Base-by-base conservation (phyloP, 2,329 filamentous ascomycete genomes). In the Fusarium robinianum region DNA sequence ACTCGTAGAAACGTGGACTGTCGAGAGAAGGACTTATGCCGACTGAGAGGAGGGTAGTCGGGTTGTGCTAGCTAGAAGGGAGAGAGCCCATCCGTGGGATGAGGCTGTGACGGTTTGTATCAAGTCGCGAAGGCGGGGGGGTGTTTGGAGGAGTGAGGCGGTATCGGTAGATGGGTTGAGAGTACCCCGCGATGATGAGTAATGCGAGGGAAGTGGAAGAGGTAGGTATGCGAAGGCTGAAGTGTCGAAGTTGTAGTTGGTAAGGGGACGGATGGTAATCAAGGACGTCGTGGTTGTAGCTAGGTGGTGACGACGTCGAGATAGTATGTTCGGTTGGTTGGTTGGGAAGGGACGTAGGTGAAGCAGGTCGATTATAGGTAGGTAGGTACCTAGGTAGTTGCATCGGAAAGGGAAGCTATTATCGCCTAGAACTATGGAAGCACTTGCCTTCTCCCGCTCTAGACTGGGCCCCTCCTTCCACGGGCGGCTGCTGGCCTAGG, bases 51-150 rank as follows among this genome's bases (percentile, higher is more conserved):
- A 26, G 41, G 52, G 40, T 37, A 16, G 23, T 34, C 31, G 43
- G 31, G 17, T 39, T 38, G 41, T 35, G 43, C 56, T 26, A 45
- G 40, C n/a, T n/a, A 49, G 25, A 37, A 46, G 34, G 41, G 32
- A 47, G 45, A 34, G 49, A 51, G 39, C 53, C 58, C 58, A 62
- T 61, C 41, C 49, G 55, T 45, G 50, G 51, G 44, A 40, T 40
- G 39, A 41, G 43, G 26, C 36, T 35, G 47, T 33, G 34, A 29
- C 29, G 27, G 33, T 35, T 33, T 33, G 22, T 26, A 23, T 30
- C 33, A 27, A 38, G 34, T 22, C 10, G 24, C 25, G 22, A 45
- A 39, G 48, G 39, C 26, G 40, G 31, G 40, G 46, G 18, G 35
- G 36, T n/a, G n/a, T n/a, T n/a, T n/a, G n/a, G n/a, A n/a, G n/a